These are phyloP conservation scores for Casuarina cunninghamiana DNA, from an alignment of 306 rosid species.

Conservation along the genomic window DNA sequence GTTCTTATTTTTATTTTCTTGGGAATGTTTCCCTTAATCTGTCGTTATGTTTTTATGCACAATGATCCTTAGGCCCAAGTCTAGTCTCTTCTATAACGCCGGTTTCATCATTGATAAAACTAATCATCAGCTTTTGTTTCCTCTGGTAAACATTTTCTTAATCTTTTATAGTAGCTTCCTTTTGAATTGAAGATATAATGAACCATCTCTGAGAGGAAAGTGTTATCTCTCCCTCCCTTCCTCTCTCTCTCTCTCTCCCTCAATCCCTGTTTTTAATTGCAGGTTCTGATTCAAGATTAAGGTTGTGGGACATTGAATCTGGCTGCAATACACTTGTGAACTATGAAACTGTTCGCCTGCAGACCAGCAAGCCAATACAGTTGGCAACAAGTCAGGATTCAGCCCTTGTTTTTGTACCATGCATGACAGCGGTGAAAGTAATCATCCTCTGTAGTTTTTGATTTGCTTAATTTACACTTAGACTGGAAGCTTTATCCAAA, in stretches of 20 bases:
- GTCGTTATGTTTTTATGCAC: background rate
- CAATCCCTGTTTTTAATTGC: slow-evolving; percentile 22
- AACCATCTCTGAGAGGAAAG: background rate
- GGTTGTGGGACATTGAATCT: slow-evolving; percentile 88
- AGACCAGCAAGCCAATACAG: slow-evolving; percentile 82
- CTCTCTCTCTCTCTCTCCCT: slow-evolving; percentile 6
- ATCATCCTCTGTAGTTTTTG: slow-evolving; percentile 10
- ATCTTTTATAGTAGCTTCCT: background rate
- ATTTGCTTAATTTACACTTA: slow-evolving; percentile 15
- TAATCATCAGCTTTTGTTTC: background rate
- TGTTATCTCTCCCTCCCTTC: background rate
- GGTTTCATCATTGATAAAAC: background rate
- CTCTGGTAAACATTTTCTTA: background rate
- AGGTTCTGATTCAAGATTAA: slow-evolving; percentile 97
- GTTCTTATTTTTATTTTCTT: background rate
- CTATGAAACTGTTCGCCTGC: slow-evolving; percentile 87
- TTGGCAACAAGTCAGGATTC: slow-evolving; percentile 79
- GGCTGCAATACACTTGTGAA: slow-evolving; percentile 94
- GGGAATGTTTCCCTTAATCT: background rate
- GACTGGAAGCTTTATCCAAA: slow-evolving; percentile 21
- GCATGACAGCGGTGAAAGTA: slow-evolving; percentile 92
- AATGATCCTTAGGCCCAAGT: background rate
- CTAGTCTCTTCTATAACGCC: background rate
- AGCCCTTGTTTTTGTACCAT: slow-evolving; percentile 78
- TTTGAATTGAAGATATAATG: background rate